phyloP scores from a whole-genome alignment of 495 filamentous ascomycete genomes.

The Alectoria sarmentosa region DNA sequence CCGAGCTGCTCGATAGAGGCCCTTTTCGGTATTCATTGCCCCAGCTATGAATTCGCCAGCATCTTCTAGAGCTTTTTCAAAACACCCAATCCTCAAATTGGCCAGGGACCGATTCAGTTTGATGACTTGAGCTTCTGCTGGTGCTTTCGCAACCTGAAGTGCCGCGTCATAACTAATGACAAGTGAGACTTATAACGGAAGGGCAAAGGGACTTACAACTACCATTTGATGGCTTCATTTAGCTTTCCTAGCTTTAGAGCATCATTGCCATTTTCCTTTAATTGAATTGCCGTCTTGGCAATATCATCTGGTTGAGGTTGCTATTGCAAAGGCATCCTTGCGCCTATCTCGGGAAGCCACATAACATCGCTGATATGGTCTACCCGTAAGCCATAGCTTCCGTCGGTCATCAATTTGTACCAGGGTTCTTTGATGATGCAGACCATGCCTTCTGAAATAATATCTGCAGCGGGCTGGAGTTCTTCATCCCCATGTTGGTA shows the following conservation, averaged over 20 bases:
- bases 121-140: constrained; percentile 20
- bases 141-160: constrained; percentile 26
- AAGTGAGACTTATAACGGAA: no score
- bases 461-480: neutral
- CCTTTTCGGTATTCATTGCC: constrained; percentile 36
- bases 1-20: constrained; percentile 39
- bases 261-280: constrained; percentile 5
- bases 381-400: constrained; percentile 39
- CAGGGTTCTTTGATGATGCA: constrained; percentile 49
- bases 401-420: constrained; percentile 35
- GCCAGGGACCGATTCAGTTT: constrained; percentile 42
- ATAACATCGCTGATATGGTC: constrained; percentile 47
- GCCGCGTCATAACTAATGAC: no score
- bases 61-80: constrained; percentile 41
- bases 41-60: constrained; percentile 28
- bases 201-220: no score
- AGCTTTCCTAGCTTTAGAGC: no score
- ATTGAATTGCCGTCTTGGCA: constrained; percentile 22
- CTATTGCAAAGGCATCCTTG: constrained; percentile 34
- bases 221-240: no score
- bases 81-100: constrained; percentile 38
- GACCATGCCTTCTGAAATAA: no score
- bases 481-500: neutral
- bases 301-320: constrained; percentile 23
- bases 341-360: constrained; percentile 30